Evolutionary conservation across 495 filamentous ascomycete species (phyloP), one percentile per base, ranked within the genome.

Genomic region (Annulohypoxylon maeteangense): DNA sequence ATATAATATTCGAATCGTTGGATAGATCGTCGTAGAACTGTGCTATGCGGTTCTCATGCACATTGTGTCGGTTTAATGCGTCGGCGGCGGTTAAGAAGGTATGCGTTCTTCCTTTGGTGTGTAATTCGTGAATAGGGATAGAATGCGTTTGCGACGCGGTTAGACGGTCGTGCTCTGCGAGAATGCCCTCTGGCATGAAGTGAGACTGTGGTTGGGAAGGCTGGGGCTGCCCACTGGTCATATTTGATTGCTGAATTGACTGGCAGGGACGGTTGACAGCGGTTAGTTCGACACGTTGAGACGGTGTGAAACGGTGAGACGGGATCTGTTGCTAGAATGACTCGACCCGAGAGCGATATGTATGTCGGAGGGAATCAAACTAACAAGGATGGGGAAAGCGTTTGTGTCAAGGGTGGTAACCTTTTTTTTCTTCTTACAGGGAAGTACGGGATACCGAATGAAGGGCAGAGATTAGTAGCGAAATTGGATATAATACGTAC

Each of bases 381-480:
- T 74, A 74, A 67, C 67, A 74, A 74, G 71, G 71, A 74, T 74
- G 65, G 58, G 71, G 71, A 42, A 67, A 70, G 61, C 56, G 71
- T 66, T 70, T 65, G 65, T 62, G 50, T 65, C 65, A 69, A 65
- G 62, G 65, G 56, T 54, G 50, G 36, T 31, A 45, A 57, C 34
- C n/a, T 25, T 57, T 55, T 60, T 65, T 64, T 65, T 48, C 42
- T 38, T 56, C 48, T 56, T 62, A 54, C 55, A 65, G 50, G 70
- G 57, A 65, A 44, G 55, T 59, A 63, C 66, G 40, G 62, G 55
- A 62, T 66, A 71, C 68, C 62, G 20, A 48, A 42, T 62, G 56
- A 62, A 61, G 57, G 44, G 18, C 36, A 40, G 36, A 40, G 36
- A 40, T 40, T 12, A 61, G 27, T 23, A 53, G 25, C 48, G 56